Conservation (phyloP, 331 rosid species). For the Stylosanthes scabra region DNA sequence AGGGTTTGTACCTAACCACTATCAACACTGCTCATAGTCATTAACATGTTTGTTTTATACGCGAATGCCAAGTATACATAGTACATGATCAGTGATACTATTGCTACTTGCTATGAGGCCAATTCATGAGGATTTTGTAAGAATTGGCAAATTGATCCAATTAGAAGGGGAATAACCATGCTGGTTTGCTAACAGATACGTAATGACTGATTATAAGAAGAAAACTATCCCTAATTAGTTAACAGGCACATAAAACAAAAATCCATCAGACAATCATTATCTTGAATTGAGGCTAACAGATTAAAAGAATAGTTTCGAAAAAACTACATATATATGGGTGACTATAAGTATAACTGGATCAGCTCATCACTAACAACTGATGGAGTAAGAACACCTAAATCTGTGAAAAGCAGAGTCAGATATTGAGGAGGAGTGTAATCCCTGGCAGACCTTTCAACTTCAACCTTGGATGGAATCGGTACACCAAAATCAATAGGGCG, state of each 20-base stretch:
- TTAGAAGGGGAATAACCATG: too few relatives aligned
- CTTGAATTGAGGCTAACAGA: constrained; percentile 14
- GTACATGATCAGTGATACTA: too few relatives aligned
- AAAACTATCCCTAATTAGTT: neutral
- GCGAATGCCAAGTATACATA: too few relatives aligned
- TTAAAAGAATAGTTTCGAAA: constrained; percentile 4
- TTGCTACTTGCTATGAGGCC: too few relatives aligned
- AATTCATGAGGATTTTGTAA: too few relatives aligned
- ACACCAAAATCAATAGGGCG: constrained; percentile 86
- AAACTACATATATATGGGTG: neutral
- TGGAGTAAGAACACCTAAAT: constrained; percentile 86
- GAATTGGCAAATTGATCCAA: too few relatives aligned
- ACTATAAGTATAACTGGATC: constrained; percentile 79
- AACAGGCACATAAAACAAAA: constrained; percentile 15
- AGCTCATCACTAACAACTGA: constrained; percentile 91
- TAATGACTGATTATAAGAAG: neutral
- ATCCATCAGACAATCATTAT: constrained; percentile 24
- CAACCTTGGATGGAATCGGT: constrained; percentile 85
- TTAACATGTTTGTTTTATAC: too few relatives aligned
- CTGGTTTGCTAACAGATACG: neutral
- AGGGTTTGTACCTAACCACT: too few relatives aligned
- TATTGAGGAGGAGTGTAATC: constrained; percentile 90
- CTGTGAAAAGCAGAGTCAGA: constrained; percentile 82
- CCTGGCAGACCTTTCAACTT: constrained; percentile 84
- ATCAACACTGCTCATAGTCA: too few relatives aligned